Base-by-base conservation (phyloP, 352 stramenopile species). In the Nannochloropsis limnetica region DNA sequence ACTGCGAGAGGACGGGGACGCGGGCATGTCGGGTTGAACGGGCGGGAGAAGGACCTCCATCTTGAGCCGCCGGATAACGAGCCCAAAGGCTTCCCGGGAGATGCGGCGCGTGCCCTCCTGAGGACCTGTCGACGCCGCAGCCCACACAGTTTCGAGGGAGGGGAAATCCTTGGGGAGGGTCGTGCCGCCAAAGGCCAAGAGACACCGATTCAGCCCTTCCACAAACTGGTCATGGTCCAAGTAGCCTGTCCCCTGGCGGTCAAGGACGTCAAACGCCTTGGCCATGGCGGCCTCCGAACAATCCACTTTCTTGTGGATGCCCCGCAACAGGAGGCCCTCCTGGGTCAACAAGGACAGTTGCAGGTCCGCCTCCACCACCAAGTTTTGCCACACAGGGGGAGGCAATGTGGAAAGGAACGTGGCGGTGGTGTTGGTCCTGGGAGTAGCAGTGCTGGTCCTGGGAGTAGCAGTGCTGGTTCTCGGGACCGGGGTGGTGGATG, bases 261-360 rank as follows among this genome's bases (percentile, higher is more conserved):
- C 61, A 23, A 74, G 61, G n/a, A 74, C n/a, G 11, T 74, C 25
- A 23, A 74, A 74, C 9, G 61, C 61, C 25, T 74, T 74, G 20
- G 25, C 11, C 4, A 74, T 74, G n/a, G 61, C 61, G 8, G 15
- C 61, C 25, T 74, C 61, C 8, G 61, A 74, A 20, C 9, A 74
- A 20, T 74, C 61, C n/a, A 74, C 61, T 29, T 29, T 74, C n/a
- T 29, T 74, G 25, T 74, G n/a, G 25, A 74, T 74, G n/a, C n/a
- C 61, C 61, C n/a, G 61, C 61, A 74, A 20, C 61, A 74, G 25
- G 1, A 8, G n/a, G 8, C 61, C 61, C 25, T 74, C 61, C 8
- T 49, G 37, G 37, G 11, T 49, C 8, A 49, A 49, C 37, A 49
- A 49, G 37, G 37, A 49, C 17, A 49, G 8, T 17, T 49, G 37